A percentile compares a stretch with the other conserved stretches of the same genome.
phyloP scores from a whole-genome alignment of 768 basidiomycete species.

The Kockovaella imperatae region DNA sequence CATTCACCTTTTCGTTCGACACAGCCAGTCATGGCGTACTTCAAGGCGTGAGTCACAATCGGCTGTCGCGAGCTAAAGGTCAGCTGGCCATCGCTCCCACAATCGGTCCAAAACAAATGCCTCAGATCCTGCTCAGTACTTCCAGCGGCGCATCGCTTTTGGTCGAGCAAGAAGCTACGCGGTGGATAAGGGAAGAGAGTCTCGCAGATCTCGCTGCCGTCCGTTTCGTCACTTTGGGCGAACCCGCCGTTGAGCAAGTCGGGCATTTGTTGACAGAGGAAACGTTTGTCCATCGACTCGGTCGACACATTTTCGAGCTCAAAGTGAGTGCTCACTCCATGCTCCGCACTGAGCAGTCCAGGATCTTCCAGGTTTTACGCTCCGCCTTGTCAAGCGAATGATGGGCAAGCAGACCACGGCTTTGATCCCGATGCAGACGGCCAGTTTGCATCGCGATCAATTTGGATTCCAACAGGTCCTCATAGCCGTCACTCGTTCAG shows the following conservation, averaged over 20 bases:
- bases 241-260: constrained; percentile 48
- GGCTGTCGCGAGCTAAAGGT: not conserved
- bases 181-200: constrained; percentile 77
- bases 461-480: constrained; percentile 85
- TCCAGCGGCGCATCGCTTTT: constrained; percentile 69
- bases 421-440: constrained; percentile 44
- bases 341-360: constrained; percentile 35
- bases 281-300: constrained; percentile 21
- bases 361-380: constrained; percentile 64
- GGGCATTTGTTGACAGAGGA: constrained; percentile 37
- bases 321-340: constrained; percentile 22
- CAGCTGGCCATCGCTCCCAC: constrained; percentile 18
- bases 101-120: constrained; percentile 9
- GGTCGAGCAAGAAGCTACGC: constrained; percentile 57
- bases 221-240: constrained; percentile 71
- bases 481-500: constrained; percentile 60
- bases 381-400: constrained; percentile 65
- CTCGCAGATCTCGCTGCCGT: constrained; percentile 58
- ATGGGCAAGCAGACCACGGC: constrained; percentile 26
- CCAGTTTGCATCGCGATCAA: constrained; percentile 56
- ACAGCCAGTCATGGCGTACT: constrained; percentile 61
- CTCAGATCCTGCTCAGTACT: constrained; percentile 51
- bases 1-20: constrained; percentile 60
- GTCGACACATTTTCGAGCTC: constrained; percentile 35
- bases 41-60: constrained; percentile 50